Evolutionary conservation across 1,284 basidiomycete genomes (phyloP).

Genomic region (Rhodotorula sp.): DNA sequence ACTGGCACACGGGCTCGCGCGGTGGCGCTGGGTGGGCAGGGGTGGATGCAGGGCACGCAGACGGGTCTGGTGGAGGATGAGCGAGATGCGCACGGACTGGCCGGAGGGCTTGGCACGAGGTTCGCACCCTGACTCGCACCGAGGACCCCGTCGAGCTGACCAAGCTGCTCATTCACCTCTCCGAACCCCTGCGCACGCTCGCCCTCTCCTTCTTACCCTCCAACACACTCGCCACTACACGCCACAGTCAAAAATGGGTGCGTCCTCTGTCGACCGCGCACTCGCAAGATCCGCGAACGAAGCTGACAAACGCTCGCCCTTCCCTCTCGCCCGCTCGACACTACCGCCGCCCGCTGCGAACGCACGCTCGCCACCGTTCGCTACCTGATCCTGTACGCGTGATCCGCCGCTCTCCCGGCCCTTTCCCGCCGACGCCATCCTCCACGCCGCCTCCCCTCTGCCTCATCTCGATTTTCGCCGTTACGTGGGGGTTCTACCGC

Average conservation of each 20-base stretch:
- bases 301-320: background rate
- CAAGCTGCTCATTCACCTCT: constrained; percentile 2
- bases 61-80: too few relatives aligned
- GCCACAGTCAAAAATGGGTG: constrained; percentile 1
- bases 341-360: too few relatives aligned
- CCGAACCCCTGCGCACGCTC: background rate
- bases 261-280: background rate
- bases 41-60: too few relatives aligned
- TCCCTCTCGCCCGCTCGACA: background rate
- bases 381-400: too few relatives aligned
- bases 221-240: background rate
- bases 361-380: too few relatives aligned
- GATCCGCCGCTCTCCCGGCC: too few relatives aligned
- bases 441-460: too few relatives aligned
- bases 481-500: too few relatives aligned
- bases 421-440: background rate
- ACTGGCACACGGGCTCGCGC: too few relatives aligned
- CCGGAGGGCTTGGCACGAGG: background rate
- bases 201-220: background rate
- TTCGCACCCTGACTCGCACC: background rate
- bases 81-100: too few relatives aligned
- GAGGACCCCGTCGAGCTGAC: constrained; percentile 4
- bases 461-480: too few relatives aligned
- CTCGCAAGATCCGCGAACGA: background rate
- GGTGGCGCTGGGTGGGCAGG: too few relatives aligned